phyloP scores from a whole-genome alignment of 1,284 basidiomycete species.

The Rhodotorula mucilaginosa region DNA sequence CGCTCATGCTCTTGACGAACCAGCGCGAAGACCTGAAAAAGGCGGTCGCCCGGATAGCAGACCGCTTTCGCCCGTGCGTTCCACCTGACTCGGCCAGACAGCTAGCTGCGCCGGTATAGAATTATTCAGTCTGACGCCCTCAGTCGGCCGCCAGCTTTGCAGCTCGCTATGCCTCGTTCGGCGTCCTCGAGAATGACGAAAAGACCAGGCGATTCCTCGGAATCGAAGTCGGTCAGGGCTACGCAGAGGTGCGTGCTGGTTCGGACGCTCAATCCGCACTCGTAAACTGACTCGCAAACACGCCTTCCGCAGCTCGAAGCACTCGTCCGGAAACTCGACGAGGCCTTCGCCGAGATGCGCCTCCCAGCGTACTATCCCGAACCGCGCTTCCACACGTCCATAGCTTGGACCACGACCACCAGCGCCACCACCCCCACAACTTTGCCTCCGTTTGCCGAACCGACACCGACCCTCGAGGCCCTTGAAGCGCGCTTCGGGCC shows the following conservation, averaged over 20 bases:
- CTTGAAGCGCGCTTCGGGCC: slow-evolving; percentile 16
- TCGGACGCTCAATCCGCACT: too few species aligned
- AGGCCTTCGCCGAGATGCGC: slow-evolving; percentile 58
- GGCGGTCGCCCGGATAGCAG: slow-evolving; percentile 15
- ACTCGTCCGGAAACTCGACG: slow-evolving; percentile 58
- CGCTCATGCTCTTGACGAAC: slow-evolving; percentile 70
- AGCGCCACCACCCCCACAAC: background rate
- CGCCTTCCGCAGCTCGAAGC: slow-evolving; percentile 55
- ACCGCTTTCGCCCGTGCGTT: background rate
- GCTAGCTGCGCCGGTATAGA: background rate
- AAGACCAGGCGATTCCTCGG: slow-evolving; percentile 69
- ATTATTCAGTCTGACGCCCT: background rate
- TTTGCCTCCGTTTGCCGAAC: background rate
- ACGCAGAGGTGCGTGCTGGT: slow-evolving; percentile 58
- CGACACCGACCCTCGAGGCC: background rate
- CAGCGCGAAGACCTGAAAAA: slow-evolving; percentile 59
- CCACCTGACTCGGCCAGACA: accelerated
- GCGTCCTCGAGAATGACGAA: slow-evolving; percentile 72
- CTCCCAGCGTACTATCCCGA: slow-evolving; percentile 69
- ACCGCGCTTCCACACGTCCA: slow-evolving; percentile 74
- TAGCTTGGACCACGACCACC: slow-evolving; percentile 60
- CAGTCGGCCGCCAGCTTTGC: slow-evolving; percentile 57
- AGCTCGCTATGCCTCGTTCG: slow-evolving; percentile 66
- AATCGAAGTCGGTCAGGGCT: slow-evolving; percentile 72
- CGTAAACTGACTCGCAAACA: background rate